Evolutionary conservation across 2,329 filamentous ascomycete species (phyloP).

Genomic region (Gaeumannomyces sp.): DNA sequence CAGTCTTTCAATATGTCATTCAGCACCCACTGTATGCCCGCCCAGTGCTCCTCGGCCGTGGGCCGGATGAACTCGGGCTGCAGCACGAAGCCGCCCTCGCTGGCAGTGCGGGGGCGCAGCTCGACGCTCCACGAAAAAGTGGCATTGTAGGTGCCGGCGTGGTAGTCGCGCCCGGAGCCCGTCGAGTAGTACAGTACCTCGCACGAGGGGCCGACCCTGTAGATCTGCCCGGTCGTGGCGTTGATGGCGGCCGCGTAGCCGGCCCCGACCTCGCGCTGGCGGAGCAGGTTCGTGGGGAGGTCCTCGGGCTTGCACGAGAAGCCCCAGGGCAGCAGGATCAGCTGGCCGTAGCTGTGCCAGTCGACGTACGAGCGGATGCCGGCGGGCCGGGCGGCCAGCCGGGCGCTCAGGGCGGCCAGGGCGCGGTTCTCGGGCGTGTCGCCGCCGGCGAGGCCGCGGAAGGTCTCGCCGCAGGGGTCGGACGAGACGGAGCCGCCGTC

Average conservation of each 20-base stretch:
- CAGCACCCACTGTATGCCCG: constrained; percentile 10
- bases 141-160: constrained; percentile 17
- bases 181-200: constrained; percentile 19
- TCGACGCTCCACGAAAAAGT: constrained; percentile 20
- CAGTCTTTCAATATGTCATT: constrained; percentile 7
- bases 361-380: constrained; percentile 53
- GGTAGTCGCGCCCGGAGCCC: constrained; percentile 18
- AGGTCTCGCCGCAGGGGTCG: constrained; percentile 45
- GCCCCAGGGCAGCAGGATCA: constrained; percentile 49
- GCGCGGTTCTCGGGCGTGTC: constrained; percentile 39
- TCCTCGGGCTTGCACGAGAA: constrained; percentile 38
- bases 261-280: constrained; percentile 19
- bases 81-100: constrained; percentile 17
- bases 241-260: constrained; percentile 37
- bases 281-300: constrained; percentile 19
- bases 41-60: constrained; percentile 19
- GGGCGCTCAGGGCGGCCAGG: constrained; percentile 38
- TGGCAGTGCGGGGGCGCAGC: constrained; percentile 14
- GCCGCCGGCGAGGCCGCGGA: constrained; percentile 34
- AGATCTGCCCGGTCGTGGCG: constrained; percentile 1
- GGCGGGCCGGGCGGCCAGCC: constrained; percentile 29
- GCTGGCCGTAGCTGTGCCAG: constrained; percentile 52
- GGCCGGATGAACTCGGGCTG: constrained; percentile 17
- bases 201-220: constrained; percentile 16
- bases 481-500: constrained; percentile 34